Percentiles rank a stretch among this genome's conserved stretches.
Evolutionary conservation across 1,284 basidiomycete genomes (phyloP).

Genomic region (Cutaneotrichosporon cavernicola): DNA sequence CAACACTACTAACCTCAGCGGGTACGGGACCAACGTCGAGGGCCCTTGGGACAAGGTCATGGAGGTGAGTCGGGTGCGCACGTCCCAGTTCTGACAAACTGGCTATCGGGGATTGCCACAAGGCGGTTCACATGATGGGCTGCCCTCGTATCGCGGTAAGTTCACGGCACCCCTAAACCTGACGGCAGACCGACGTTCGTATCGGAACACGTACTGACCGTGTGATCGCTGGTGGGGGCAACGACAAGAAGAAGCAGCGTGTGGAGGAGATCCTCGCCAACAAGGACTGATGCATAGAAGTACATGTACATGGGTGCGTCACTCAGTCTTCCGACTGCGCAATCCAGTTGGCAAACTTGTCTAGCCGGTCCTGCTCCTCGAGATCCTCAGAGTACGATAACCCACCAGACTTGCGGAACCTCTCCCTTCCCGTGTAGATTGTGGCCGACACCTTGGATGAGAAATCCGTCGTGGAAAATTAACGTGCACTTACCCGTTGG

Average conservation of each 20-base stretch:
- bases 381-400: conserved; percentile 45
- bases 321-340: conserved; percentile 46
- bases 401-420: conserved; percentile 71
- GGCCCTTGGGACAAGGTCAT: conserved; percentile 78
- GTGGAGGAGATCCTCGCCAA: conserved; percentile 66
- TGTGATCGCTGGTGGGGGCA: conserved; percentile 65
- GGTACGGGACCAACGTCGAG: conserved; percentile 86
- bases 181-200: conserved; percentile 75
- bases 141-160: conserved; percentile 47
- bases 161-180: not conserved
- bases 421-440: conserved; percentile 74
- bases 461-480: not conserved
- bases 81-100: conserved; percentile 1
- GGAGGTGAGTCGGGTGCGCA: conserved; percentile 26
- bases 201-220: conserved; percentile 84
- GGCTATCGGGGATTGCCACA: conserved; percentile 70
- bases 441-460: conserved; percentile 66
- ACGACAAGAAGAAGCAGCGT: conserved; percentile 71
- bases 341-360: conserved; percentile 85
- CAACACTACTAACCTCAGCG: conserved; percentile 58
- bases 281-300: not conserved
- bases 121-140: conserved; percentile 70
- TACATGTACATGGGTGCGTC: conserved; percentile 6
- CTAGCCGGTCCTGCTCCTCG: conserved; percentile 78
- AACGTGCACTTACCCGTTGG: conserved; percentile 50